Evolutionary conservation across 371 early-diverging fungal species (phyloP).

Genomic region (Batrachochytrium dendrobatidis): DNA sequence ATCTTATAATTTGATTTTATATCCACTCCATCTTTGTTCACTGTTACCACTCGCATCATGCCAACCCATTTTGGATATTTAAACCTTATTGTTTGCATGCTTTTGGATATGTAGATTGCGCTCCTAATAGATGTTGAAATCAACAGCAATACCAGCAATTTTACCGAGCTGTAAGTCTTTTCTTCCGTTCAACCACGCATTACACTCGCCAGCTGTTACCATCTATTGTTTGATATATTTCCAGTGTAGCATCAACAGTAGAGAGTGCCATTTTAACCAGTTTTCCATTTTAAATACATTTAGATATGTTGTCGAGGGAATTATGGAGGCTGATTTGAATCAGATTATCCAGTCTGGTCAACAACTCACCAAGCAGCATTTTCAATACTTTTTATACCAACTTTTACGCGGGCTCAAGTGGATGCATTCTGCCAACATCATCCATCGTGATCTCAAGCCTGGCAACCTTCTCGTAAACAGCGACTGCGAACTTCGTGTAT

Average conservation of each 20-base stretch:
- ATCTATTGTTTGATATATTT: too few species aligned
- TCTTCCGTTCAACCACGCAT: not conserved
- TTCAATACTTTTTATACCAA: conserved; percentile 55
- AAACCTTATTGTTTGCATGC: not conserved
- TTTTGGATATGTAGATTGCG: conserved; percentile 12
- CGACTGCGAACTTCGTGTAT: conserved; percentile 45
- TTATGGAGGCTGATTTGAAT: conserved; percentile 51
- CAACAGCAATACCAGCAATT: conserved; percentile 12
- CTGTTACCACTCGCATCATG: not conserved
- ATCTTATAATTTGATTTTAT: too few species aligned
- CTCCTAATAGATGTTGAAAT: conserved; percentile 13
- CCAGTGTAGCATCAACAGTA: too few species aligned
- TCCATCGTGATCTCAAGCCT: conserved; percentile 69
- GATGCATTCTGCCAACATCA: conserved; percentile 53
- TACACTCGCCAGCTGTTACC: too few species aligned
- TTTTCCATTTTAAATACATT: too few species aligned
- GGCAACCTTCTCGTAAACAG: conserved; percentile 49
- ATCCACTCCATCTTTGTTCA: not conserved
- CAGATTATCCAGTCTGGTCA: conserved; percentile 43
- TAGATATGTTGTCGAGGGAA: conserved; percentile 28
- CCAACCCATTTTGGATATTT: not conserved
- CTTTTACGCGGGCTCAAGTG: conserved; percentile 53
- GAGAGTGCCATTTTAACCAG: too few species aligned
- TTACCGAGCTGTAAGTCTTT: conserved; percentile 15
- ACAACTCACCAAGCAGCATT: conserved; percentile 40